Percentiles rank a stretch among this genome's conserved stretches.
Conservation (phyloP, 2,329 filamentous ascomycete genomes). For the Trichoderma sp. region DNA sequence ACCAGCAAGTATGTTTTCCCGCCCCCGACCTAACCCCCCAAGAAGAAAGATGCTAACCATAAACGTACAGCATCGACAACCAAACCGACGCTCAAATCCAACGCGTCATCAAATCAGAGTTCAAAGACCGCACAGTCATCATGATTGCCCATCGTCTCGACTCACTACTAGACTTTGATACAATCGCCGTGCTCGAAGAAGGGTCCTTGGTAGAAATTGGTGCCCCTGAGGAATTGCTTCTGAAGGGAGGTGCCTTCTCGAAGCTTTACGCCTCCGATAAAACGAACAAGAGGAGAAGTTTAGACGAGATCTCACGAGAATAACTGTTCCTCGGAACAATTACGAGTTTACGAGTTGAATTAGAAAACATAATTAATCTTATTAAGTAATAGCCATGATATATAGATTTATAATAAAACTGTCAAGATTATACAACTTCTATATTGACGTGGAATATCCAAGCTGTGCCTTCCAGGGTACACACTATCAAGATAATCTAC, state of each 20-base stretch:
- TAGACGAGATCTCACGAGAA: background rate
- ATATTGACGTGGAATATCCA: background rate
- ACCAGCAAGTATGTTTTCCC: constrained; percentile 34
- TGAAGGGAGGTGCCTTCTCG: constrained; percentile 24
- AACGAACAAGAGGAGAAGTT: constrained; percentile 20
- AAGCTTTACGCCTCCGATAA: constrained; percentile 27
- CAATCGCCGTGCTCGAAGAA: constrained; percentile 31
- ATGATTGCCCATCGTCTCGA: constrained; percentile 36
- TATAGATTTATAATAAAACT: background rate
- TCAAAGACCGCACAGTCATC: constrained; percentile 31
- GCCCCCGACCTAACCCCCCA: background rate
- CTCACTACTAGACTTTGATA: constrained; percentile 35
- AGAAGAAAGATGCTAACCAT: background rate
- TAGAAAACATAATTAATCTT: background rate
- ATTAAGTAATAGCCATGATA: background rate
- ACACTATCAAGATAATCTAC: constrained; percentile 1
- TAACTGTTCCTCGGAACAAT: background rate
- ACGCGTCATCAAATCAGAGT: constrained; percentile 31
- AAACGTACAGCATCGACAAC: constrained; percentile 27
- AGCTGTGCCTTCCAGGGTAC: background rate
- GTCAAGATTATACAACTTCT: background rate
- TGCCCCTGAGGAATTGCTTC: constrained; percentile 26
- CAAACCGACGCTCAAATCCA: constrained; percentile 32
- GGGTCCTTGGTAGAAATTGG: constrained; percentile 32
- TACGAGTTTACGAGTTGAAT: background rate